Evolutionary conservation across 345 rosid genomes (phyloP).

Genomic region (Gossypium australe): DNA sequence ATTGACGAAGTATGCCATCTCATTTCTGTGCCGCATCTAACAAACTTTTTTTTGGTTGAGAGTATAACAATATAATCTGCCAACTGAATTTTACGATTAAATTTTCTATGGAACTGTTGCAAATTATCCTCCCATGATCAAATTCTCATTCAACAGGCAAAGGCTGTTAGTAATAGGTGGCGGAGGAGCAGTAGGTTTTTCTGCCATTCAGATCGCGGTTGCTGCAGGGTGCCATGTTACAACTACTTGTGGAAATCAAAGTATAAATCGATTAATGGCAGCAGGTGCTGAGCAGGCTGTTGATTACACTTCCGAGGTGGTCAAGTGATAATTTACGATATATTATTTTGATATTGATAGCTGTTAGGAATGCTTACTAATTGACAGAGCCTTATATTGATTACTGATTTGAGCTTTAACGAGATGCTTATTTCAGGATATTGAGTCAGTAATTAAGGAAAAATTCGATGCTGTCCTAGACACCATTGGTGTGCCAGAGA

Average conservation of each 20-base stretch:
- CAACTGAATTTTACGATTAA: background rate
- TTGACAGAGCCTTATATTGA: background rate
- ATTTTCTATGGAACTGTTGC: background rate
- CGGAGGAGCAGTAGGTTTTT: conserved; percentile 93
- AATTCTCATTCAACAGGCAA: conserved; percentile 48
- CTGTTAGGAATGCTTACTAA: background rate
- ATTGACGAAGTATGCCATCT: background rate
- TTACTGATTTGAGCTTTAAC: background rate
- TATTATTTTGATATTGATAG: conserved; percentile 5
- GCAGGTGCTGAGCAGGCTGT: conserved; percentile 91
- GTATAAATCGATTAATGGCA: conserved; percentile 44
- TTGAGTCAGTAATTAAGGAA: conserved; percentile 75
- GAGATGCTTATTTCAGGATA: conserved; percentile 44
- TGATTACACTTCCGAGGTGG: conserved; percentile 81
- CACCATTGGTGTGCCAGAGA: conserved; percentile 86
- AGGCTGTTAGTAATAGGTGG: conserved; percentile 78
- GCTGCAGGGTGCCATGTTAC: conserved; percentile 73
- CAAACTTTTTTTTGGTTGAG: background rate
- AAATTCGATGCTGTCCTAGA: conserved; percentile 90
- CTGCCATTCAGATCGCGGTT: conserved; percentile 83
- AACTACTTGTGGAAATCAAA: conserved; percentile 78
- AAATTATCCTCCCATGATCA: background rate
- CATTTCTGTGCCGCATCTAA: background rate
- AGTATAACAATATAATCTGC: background rate
- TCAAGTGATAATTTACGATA: background rate